These are phyloP conservation scores for Backusella parvicylindrica DNA, from an alignment of 192 early-diverging fungal genomes.

Conservation along the genomic window DNA sequence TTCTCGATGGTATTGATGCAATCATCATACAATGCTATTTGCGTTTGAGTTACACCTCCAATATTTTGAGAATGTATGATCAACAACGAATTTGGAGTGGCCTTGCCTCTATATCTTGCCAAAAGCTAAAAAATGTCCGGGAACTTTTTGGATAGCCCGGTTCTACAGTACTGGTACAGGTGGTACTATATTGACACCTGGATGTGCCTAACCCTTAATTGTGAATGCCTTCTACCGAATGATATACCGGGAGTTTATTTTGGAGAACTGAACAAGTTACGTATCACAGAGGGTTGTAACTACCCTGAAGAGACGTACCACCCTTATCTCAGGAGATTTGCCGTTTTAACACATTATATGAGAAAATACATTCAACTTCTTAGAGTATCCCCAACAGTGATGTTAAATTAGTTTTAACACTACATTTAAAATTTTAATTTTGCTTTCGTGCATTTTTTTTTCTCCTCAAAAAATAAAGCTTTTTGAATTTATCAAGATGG, in stretches of 20 bases:
- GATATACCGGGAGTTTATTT: not conserved
- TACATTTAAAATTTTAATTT: slow-evolving; percentile 19
- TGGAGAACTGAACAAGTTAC: not conserved
- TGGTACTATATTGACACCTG: slow-evolving; percentile 38
- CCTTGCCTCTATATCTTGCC: slow-evolving; percentile 19
- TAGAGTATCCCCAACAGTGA: not conserved
- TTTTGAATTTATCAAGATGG: too few species aligned
- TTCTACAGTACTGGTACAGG: slow-evolving; percentile 19
- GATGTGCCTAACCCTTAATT: slow-evolving; percentile 23
- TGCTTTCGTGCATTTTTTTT: not conserved
- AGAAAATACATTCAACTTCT: slow-evolving; percentile 13
- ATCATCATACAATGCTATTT: slow-evolving; percentile 25
- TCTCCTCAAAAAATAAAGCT: not conserved
- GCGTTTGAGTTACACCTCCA: slow-evolving; percentile 30
- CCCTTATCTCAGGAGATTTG: slow-evolving; percentile 5
- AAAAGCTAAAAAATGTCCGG: not conserved
- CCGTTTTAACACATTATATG: slow-evolving; percentile 15
- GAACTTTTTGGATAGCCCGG: not conserved
- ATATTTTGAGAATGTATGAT: slow-evolving; percentile 28
- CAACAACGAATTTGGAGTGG: slow-evolving; percentile 32
- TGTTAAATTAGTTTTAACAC: too few species aligned
- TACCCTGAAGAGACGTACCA: not conserved
- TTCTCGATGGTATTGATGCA: slow-evolving; percentile 22
- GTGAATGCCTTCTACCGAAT: slow-evolving; percentile 14
- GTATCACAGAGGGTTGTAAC: not conserved